Evolutionary conservation across 2,329 filamentous ascomycete species (phyloP).

Genomic region (Piedraia hortae): DNA sequence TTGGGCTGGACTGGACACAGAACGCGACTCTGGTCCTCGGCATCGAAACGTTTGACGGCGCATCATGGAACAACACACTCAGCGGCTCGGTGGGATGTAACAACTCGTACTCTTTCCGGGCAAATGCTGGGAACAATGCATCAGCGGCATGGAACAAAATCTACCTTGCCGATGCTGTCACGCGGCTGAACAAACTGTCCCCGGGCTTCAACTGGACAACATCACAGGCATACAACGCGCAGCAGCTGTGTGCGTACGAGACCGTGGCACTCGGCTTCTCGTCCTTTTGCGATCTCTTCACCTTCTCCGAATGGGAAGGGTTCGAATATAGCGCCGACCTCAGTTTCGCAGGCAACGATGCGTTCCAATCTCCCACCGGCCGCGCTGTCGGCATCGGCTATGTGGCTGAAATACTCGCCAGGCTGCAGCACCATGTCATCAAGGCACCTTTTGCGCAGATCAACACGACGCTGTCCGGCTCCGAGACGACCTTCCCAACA

Average conservation of each 20-base stretch:
- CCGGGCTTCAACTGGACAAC: conserved; percentile 29
- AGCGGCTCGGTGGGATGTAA: conserved; percentile 1
- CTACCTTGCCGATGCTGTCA: conserved; percentile 37
- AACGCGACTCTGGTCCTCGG: conserved; percentile 8
- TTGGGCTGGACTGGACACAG: conserved; percentile 43
- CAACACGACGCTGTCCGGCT: conserved; percentile 44
- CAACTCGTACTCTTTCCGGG: conserved; percentile 6
- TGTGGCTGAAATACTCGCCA: conserved; percentile 44
- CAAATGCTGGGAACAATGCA: conserved; percentile 26
- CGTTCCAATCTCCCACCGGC: conserved; percentile 36
- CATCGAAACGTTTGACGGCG: conserved; percentile 1
- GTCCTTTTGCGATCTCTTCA: conserved; percentile 47
- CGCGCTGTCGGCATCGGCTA: conserved; percentile 47
- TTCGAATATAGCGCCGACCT: conserved; percentile 48
- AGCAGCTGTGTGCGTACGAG: conserved; percentile 51
- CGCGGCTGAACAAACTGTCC: conserved; percentile 24
- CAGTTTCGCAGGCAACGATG: conserved; percentile 22
- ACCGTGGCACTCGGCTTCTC: conserved; percentile 52
- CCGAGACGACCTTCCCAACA: conserved; percentile 39
- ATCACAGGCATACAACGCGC: conserved; percentile 35
- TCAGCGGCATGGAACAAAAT: conserved; percentile 30
- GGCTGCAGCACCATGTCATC: conserved; percentile 33
- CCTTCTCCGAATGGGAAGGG: conserved; percentile 42
- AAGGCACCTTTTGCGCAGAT: conserved; percentile 16
- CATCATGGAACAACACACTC: conserved; percentile 2